Evolutionary conservation across 176 grass and related monocot species (phyloP), one percentile per base, ranked within the genome.

Genomic region (Pontederia paniculata): DNA sequence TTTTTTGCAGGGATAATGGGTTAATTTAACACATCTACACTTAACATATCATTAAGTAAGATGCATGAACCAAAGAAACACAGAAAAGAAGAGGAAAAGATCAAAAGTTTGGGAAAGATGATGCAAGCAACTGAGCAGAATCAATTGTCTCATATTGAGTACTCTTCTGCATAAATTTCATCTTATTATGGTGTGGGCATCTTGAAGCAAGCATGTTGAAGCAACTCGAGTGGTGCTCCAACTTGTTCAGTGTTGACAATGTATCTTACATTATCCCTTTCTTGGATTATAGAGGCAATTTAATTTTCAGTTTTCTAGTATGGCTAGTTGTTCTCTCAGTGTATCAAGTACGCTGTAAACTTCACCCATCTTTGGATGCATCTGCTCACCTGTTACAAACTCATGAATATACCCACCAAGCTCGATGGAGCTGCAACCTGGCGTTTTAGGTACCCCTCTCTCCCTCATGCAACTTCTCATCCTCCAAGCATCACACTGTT

Each of bases 381-480:
- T 61, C 48, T 53, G 57, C 28, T 61, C 23, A 22, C 48, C 31
- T 3, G 69, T 48, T 23, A 62, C 28, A 53, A 72, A 72, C 48
- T 72, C 57, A 52, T 62, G 57, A 53, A 72, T 45, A 52, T 17
- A 41, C 47, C 57, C 48, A 53, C 47, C 25, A 41, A 62, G 12
- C 57, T 72, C 56, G 16, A 72, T 50, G 12, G 57, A 72, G 57
- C 69, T 72, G 69, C 69, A 72, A 21, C 69, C 69, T 44, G 55
- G 69, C 12, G 20, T 19, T 61, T 72, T 53, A 25, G 25, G 46
- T n/a, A 72, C 46, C 17, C 69, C 69, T 61, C 46, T 52, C 2
- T 61, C 47, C 45, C 44, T 60, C 69, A 62, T 61, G 31, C n/a
- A 23, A 13, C 23, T 62, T 37, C 69, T 72, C 48, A 53, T n/a